Evolutionary conservation across 169 alveolate genomes (phyloP).

Genomic region (Toxoplasma gondii): DNA sequence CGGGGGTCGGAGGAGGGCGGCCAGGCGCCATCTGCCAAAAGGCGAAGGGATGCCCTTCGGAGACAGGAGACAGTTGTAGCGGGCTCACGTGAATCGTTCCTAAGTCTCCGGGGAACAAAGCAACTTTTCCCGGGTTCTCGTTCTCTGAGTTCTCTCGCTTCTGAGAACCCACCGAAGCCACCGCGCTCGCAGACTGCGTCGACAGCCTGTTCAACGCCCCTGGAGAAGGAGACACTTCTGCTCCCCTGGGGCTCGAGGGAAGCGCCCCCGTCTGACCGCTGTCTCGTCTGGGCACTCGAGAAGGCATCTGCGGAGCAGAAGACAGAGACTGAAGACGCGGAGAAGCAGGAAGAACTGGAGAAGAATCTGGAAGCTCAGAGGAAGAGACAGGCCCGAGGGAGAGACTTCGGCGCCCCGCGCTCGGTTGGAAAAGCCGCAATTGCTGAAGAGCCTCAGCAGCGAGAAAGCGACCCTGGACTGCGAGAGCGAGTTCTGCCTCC

Average conservation of each 20-base stretch:
- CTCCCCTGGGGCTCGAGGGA: too few relatives aligned
- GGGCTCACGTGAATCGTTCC: constrained; percentile 20
- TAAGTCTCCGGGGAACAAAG: constrained; percentile 24
- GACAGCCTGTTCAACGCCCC: too few relatives aligned
- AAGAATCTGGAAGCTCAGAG: too few relatives aligned
- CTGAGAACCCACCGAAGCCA: neutral
- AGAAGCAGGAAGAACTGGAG: too few relatives aligned
- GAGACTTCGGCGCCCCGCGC: neutral
- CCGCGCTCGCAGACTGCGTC: too few relatives aligned
- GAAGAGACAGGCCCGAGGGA: too few relatives aligned
- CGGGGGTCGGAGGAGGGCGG: neutral
- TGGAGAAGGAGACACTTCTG: too few relatives aligned
- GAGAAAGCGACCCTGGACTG: neutral
- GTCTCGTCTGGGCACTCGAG: too few relatives aligned
- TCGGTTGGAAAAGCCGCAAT: neutral
- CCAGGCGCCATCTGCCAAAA: neutral
- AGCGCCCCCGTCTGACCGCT: too few relatives aligned
- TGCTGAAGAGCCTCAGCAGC: constrained; percentile 44
- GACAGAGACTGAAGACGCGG: too few relatives aligned
- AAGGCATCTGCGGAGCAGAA: too few relatives aligned
- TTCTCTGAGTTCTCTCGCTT: neutral
- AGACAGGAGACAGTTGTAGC: neutral
- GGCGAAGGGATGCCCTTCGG: neutral
- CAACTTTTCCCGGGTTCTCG: neutral
- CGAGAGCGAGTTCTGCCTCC: constrained; percentile 5